Conservation (phyloP, 192 early-diverging fungal species). For the Coemansia sp. region DNA sequence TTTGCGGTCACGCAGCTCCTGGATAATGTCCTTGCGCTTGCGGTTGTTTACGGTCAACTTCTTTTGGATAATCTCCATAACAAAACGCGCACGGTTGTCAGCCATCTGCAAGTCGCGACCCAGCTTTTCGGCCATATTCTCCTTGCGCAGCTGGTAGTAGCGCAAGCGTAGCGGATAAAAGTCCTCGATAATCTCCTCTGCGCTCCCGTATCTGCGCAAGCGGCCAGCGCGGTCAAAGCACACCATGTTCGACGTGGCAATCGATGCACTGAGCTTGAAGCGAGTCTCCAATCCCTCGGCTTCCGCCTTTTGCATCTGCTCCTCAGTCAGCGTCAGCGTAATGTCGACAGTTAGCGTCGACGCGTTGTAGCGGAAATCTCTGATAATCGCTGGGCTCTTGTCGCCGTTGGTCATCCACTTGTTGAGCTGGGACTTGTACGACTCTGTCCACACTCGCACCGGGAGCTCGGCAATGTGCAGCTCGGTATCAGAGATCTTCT, state of each 20-base stretch:
- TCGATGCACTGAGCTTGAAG: slow-evolving; percentile 75
- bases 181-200: slow-evolving; percentile 83
- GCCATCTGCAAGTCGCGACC: slow-evolving; percentile 69
- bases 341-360: slow-evolving; percentile 56
- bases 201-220: slow-evolving; percentile 75
- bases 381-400: slow-evolving; percentile 70
- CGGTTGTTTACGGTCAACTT: slow-evolving; percentile 84
- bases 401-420: slow-evolving; percentile 71
- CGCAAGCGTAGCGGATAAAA: slow-evolving; percentile 85
- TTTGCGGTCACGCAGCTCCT: slow-evolving; percentile 69
- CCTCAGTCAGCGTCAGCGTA: slow-evolving; percentile 54
- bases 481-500: slow-evolving; percentile 72
- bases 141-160: slow-evolving; percentile 92
- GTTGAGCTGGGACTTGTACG: slow-evolving; percentile 86
- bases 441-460: slow-evolving; percentile 84
- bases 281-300: slow-evolving; percentile 79
- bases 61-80: slow-evolving; percentile 86
- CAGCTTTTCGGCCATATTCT: slow-evolving; percentile 64
- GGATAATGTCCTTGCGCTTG: slow-evolving; percentile 77
- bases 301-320: slow-evolving; percentile 74
- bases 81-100: slow-evolving; percentile 88
- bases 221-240: slow-evolving; percentile 90
- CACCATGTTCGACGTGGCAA: slow-evolving; percentile 90
- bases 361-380: slow-evolving; percentile 61
- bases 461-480: slow-evolving; percentile 92